These are phyloP conservation scores for Tulasnella sp. DNA, from an alignment of 768 basidiomycete species.

Conservation along the genomic window DNA sequence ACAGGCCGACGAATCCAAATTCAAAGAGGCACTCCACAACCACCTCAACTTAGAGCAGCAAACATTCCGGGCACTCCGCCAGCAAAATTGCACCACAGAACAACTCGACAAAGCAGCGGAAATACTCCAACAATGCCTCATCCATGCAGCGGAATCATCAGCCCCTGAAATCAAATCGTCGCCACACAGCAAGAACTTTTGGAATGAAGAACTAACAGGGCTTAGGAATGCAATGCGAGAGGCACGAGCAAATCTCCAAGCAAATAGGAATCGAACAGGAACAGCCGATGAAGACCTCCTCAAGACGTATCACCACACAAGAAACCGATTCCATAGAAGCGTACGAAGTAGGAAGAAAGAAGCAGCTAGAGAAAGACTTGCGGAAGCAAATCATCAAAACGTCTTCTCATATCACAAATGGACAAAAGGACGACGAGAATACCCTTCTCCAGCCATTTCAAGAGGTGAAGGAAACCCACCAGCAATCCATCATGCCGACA, in stretches of 20 bases:
- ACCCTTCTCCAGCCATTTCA: background rate
- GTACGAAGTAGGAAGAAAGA: background rate
- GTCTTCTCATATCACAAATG: background rate
- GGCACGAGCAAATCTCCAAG: background rate
- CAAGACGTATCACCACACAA: background rate
- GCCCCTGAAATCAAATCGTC: background rate
- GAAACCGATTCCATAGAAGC: background rate
- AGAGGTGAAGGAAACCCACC: background rate
- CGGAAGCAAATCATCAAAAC: background rate
- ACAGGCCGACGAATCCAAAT: background rate
- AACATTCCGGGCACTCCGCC: background rate
- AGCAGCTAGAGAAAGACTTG: background rate
- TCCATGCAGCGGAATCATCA: background rate
- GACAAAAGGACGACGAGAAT: background rate
- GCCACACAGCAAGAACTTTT: background rate
- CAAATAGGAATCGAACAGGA: background rate
- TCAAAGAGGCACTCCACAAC: background rate
- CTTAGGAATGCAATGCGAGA: background rate
- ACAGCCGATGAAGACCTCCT: background rate
- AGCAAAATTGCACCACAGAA: background rate
- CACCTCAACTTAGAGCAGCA: background rate
- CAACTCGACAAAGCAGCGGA: background rate
- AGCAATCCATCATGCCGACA: background rate
- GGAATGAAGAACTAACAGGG: background rate
- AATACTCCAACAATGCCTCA: background rate